Base-by-base conservation (phyloP, 768 basidiomycete genomes). In the Tricholoma saponaceum region DNA sequence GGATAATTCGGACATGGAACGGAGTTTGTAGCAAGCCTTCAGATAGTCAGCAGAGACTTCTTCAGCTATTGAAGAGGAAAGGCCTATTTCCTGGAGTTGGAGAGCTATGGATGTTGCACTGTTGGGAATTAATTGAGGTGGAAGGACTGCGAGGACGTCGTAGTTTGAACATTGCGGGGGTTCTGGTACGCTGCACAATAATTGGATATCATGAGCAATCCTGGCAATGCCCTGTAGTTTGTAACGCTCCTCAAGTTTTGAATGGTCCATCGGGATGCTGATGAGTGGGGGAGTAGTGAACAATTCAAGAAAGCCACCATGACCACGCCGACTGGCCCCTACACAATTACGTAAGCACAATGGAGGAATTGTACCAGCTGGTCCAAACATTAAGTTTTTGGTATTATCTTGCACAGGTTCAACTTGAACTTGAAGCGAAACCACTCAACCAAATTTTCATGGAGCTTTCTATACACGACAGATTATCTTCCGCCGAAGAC, bases 11-110 rank as follows among this genome's bases (percentile, higher is more conserved):
- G 56, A 60, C 2, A 28, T 12, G 30, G 44, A 13, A 25, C 56
- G 53, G 14, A 60, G 43, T 4, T 58, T 23, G n/a, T 52, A 16
- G n/a, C 55, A 43, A 5, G 47, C 23, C 28, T 52, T 56, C 32
- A 58, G 54, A 28, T 56, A 61, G 5, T 23, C 26, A 28, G 33
- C 46, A 25, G 61, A 53, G 10, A 58, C 10, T 14, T 53, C 56
- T 13, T 14, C 13, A 3, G 54, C 54, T 18, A 18, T 9, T 20
- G 14, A 16, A 13, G 35, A 26, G 13, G 51, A 12, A 9, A 61
- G 18, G 1, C 60, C 57, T 32, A 52, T 50, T 16, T 16, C 51
- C n/a, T 52, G 18, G 18, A 61, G 50, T 8, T 41, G 50, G 13
- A 41, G 23, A 4, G 12, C 12, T 25, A 60, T 57, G 9, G 47